phyloP scores from a whole-genome alignment of 768 basidiomycete species.

The Suillus fuscotomentosus region DNA sequence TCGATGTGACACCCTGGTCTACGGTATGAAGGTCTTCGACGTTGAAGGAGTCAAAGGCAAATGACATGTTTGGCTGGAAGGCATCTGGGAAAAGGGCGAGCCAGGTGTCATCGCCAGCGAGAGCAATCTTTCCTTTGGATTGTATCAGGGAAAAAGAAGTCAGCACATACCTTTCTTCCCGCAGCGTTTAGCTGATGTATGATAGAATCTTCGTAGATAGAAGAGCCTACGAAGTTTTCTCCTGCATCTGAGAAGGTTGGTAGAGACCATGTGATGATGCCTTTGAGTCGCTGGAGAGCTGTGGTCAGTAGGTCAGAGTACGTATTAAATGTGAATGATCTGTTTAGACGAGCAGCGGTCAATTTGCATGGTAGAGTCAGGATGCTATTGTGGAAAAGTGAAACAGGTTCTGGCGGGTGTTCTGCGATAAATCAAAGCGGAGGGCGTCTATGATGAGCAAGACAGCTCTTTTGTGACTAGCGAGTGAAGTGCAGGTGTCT shows the following conservation, averaged over 20 bases:
- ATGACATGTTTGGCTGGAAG: conserved; percentile 71
- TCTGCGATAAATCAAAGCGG: conserved; percentile 88
- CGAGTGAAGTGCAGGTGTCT: conserved; percentile 35
- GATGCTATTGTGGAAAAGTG: conserved; percentile 77
- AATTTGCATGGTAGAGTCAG: conserved; percentile 78
- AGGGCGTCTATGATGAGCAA: conserved; percentile 85
- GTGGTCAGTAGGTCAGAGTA: conserved; percentile 94
- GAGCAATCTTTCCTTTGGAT: conserved; percentile 56
- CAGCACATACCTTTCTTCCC: conserved; percentile 54
- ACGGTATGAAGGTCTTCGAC: conserved; percentile 98
- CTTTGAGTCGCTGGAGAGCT: conserved; percentile 94
- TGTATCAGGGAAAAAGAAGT: conserved; percentile 8
- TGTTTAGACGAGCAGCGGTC: conserved; percentile 61
- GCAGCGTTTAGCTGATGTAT: conserved; percentile 65
- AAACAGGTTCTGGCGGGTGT: conserved; percentile 52
- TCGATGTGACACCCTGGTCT: conserved; percentile 79
- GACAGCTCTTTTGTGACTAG: conserved; percentile 79
- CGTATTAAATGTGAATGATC: conserved; percentile 86
- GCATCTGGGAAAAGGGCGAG: conserved; percentile 78
- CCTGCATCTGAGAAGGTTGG: conserved; percentile 97
- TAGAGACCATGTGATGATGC: conserved; percentile 86
- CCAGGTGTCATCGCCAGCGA: conserved; percentile 99
- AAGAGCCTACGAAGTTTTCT: conserved; percentile 85
- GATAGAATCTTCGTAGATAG: conserved; percentile 78
- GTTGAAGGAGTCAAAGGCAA: conserved; percentile 95